Percentiles rank a stretch among this genome's conserved stretches.
Conservation (phyloP, 192 early-diverging fungal species). For the Neocallimastix lanati region DNA sequence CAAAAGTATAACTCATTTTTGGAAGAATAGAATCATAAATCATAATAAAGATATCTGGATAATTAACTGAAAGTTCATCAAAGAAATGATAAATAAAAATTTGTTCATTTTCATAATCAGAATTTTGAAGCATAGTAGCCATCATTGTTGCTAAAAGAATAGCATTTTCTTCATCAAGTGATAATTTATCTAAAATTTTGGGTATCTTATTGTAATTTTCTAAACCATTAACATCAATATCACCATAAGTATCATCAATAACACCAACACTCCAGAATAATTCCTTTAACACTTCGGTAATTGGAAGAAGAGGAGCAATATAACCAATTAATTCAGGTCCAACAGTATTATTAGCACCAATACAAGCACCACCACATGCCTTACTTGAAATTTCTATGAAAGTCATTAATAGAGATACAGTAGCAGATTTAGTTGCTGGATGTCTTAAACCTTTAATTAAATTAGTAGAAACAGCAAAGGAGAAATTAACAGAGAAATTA, state of each 20-base stretch:
- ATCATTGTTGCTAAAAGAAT: conserved; percentile 44
- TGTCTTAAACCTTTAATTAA: conserved; percentile 71
- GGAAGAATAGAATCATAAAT: conserved; percentile 54
- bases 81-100: conserved; percentile 58
- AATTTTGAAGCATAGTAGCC: conserved; percentile 48
- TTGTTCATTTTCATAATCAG: conserved; percentile 52
- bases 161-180: conserved; percentile 42
- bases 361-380: conserved; percentile 12
- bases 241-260: conserved; percentile 1
- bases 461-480: conserved; percentile 61
- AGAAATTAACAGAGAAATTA: conserved; percentile 71
- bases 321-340: conserved; percentile 47
- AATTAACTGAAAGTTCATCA: conserved; percentile 46
- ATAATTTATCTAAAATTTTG: conserved; percentile 16
- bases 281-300: conserved; percentile 24
- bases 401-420: conserved; percentile 44
- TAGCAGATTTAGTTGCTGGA: conserved; percentile 49
- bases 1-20: conserved; percentile 54
- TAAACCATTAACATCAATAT: conserved; percentile 3
- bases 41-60: conserved; percentile 51
- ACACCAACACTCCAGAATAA: conserved; percentile 14
- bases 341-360: background rate
- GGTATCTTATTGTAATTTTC: conserved; percentile 11
- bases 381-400: conserved; percentile 54
- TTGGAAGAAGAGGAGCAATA: conserved; percentile 59